phyloP scores from a whole-genome alignment of 208 protist genomes.

The Crithidia mellificae region DNA sequence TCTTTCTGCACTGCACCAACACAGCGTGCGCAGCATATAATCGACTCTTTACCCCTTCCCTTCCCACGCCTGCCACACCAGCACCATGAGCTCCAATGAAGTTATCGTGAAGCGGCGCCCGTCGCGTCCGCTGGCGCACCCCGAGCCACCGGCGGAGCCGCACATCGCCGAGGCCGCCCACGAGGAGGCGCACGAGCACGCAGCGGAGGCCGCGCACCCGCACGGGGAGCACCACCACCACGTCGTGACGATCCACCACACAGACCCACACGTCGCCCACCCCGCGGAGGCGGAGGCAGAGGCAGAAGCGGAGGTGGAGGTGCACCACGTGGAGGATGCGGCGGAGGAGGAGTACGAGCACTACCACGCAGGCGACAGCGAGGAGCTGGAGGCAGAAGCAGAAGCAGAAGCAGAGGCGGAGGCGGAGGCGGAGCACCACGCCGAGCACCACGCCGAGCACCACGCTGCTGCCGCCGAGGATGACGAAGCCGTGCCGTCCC shows the following conservation, averaged over 20 bases:
- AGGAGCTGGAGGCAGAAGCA: not conserved
- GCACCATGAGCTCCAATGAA: constrained; percentile 6
- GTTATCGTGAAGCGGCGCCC: constrained; percentile 16
- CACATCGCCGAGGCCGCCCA: not conserved
- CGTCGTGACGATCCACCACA: not conserved
- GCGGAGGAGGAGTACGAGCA: not conserved
- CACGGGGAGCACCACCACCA: constrained; percentile 9
- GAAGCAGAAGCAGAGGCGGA: too few relatives aligned
- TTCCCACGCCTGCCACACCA: not conserved
- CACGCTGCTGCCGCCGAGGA: too few relatives aligned
- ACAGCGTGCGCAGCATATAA: too few relatives aligned
- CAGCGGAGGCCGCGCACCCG: not conserved
- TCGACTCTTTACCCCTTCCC: too few relatives aligned
- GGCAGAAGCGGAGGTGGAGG: not conserved
- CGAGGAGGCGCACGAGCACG: not conserved
- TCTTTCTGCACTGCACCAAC: not conserved
- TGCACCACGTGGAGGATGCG: not conserved
- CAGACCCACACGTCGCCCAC: too few relatives aligned
- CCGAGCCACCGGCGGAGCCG: not conserved
- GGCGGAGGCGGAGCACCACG: constrained; percentile 1
- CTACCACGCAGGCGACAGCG: not conserved
- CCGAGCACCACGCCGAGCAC: too few relatives aligned
- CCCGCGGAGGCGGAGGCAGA: not conserved
- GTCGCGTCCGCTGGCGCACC: constrained; percentile 1
- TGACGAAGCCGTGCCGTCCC: not conserved